Conservation (phyloP, 2,329 filamentous ascomycete species). For the Cercospora canescens region DNA sequence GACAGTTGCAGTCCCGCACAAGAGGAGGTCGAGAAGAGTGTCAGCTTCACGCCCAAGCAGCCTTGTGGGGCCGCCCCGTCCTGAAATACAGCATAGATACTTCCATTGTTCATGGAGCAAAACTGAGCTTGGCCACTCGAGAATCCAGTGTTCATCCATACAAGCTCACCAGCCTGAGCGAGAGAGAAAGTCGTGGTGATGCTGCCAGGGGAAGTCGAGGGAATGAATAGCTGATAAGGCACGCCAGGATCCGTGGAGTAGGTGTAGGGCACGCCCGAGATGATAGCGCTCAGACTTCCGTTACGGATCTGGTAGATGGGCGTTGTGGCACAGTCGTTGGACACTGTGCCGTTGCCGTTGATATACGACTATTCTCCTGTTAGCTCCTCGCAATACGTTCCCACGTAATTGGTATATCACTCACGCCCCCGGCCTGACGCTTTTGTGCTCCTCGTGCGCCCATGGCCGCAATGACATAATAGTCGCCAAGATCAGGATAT, state of each 20-base stretch:
- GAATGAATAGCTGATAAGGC: slow-evolving; percentile 27
- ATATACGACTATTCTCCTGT: slow-evolving; percentile 24
- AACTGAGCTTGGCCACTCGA: slow-evolving; percentile 32
- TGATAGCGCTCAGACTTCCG: slow-evolving; percentile 31
- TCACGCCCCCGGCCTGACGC: slow-evolving; percentile 14
- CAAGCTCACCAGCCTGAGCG: slow-evolving; percentile 22
- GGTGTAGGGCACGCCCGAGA: slow-evolving; percentile 27
- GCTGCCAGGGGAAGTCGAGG: slow-evolving; percentile 27
- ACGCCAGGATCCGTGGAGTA: slow-evolving; percentile 31
- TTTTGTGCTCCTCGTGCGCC: slow-evolving; percentile 7
- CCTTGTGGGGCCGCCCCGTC: slow-evolving; percentile 27
- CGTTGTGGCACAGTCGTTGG: slow-evolving; percentile 32
- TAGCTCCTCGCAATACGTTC: background rate
- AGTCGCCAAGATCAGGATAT: slow-evolving; percentile 9
- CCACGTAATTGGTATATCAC: background rate
- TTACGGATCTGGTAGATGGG: slow-evolving; percentile 31
- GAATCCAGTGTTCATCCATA: slow-evolving; percentile 31
- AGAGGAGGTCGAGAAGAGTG: slow-evolving; percentile 28
- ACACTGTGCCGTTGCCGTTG: slow-evolving; percentile 29
- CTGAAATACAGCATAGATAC: slow-evolving; percentile 32
- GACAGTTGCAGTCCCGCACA: slow-evolving; percentile 27
- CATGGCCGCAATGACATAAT: slow-evolving; percentile 10
- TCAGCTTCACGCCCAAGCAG: slow-evolving; percentile 30
- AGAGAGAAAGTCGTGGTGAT: slow-evolving; percentile 31
- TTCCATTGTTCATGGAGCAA: slow-evolving; percentile 32